Conservation (phyloP, 2,329 filamentous ascomycete species). For the Diplocarpon rosae region DNA sequence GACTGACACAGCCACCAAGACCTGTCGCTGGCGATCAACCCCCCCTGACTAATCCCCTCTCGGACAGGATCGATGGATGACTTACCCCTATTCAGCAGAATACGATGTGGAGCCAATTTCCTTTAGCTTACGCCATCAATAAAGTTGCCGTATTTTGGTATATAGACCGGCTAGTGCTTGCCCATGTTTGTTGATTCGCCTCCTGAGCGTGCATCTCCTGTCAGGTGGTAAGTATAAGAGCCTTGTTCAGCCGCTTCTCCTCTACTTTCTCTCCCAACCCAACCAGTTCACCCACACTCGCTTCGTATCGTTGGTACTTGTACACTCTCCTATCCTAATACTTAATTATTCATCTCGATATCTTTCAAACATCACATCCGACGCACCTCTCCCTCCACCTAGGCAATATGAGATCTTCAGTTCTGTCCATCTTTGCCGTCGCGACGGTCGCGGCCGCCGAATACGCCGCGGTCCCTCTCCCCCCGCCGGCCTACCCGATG, state of each 20-base stretch:
- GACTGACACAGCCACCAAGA: no score
- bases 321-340: neutral
- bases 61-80: neutral
- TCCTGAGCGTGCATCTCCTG: neutral
- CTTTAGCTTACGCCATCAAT: conserved; percentile 2
- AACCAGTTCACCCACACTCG: conserved; percentile 13
- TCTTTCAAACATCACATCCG: conserved; percentile 3
- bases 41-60: conserved; percentile 2
- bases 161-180: neutral
- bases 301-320: neutral
- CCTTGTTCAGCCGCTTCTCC: neutral
- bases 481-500: neutral
- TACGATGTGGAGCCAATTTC: conserved; percentile 10
- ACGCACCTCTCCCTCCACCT: conserved; percentile 4
- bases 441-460: conserved; percentile 6
- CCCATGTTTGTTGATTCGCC: no score
- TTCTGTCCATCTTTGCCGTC: conserved; percentile 9
- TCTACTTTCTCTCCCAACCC: conserved; percentile 4
- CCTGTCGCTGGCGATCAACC: no score
- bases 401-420: conserved; percentile 15
- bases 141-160: neutral
- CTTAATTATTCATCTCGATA: conserved; percentile 5
- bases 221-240: conserved; percentile 12
- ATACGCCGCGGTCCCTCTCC: neutral
- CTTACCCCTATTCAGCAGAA: conserved; percentile 3